A percentile compares a stretch with the other conserved stretches of the same genome.
phyloP scores from a whole-genome alignment of 2,329 filamentous ascomycete species.

The Sporothrix variecibatus region DNA sequence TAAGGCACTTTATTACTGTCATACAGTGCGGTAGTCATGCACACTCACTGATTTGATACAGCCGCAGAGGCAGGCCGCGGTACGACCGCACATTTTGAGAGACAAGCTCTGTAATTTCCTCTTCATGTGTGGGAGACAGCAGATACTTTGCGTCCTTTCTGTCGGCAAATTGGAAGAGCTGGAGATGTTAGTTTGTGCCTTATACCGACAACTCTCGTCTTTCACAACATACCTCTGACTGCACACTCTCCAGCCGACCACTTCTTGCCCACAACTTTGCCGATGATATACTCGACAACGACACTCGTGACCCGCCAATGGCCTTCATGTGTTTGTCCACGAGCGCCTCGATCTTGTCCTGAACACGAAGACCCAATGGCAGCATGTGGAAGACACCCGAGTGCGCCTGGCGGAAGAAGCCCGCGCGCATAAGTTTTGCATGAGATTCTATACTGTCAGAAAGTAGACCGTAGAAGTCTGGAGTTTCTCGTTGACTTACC shows the following conservation, averaged over 20 bases:
- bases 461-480: constrained; percentile 17
- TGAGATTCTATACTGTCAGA: constrained; percentile 56
- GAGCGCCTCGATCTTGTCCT: constrained; percentile 80
- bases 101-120: constrained; percentile 88
- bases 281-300: constrained; percentile 82
- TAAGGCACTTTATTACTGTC: background rate
- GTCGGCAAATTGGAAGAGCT: constrained; percentile 81
- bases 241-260: constrained; percentile 72
- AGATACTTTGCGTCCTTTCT: constrained; percentile 74
- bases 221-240: constrained; percentile 63
- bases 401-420: constrained; percentile 76
- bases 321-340: constrained; percentile 87
- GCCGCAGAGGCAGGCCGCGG: constrained; percentile 77
- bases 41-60: constrained; percentile 82
- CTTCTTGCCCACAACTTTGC: constrained; percentile 81
- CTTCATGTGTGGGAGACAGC: constrained; percentile 90
- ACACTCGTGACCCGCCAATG: constrained; percentile 79
- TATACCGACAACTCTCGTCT: background rate
- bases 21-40: background rate
- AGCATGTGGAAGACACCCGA: constrained; percentile 91
- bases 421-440: constrained; percentile 67
- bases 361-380: constrained; percentile 81
- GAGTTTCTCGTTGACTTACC: constrained; percentile 40
- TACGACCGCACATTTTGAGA: constrained; percentile 74
- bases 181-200: constrained; percentile 25